Percentiles rank a stretch among this genome's conserved stretches.
Evolutionary conservation across 805 yeast genomes (phyloP).

Genomic region (Hyphopichia homilentoma): DNA sequence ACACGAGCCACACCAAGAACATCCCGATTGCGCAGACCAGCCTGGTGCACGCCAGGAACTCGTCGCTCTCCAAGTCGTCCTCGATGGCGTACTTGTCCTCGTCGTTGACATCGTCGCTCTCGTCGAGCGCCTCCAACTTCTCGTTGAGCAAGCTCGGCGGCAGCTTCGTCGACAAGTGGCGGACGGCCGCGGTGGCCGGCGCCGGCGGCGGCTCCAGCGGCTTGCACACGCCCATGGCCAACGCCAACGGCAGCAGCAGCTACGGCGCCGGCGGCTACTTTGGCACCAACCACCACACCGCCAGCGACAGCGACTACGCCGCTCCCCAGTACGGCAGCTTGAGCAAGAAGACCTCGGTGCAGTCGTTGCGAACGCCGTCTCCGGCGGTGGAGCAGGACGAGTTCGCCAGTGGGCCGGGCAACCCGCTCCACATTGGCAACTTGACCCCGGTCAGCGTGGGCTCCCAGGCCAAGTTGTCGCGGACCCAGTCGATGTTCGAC

Average conservation of each 20-base stretch:
- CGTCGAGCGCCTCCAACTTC: conserved; percentile 36
- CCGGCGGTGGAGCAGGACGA: conserved; percentile 35
- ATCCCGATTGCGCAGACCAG: conserved; percentile 18
- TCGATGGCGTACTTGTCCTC: conserved; percentile 40
- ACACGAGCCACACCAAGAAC: too few species aligned
- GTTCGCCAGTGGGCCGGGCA: background rate
- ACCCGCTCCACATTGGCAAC: conserved; percentile 1
- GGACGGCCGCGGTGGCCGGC: conserved; percentile 18
- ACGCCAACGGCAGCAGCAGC: background rate
- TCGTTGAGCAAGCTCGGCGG: conserved; percentile 39
- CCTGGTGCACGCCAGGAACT: conserved; percentile 9
- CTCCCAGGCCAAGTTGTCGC: conserved; percentile 18
- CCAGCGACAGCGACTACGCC: conserved; percentile 10
- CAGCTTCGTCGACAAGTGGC: conserved; percentile 45
- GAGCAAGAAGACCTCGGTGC: conserved; percentile 22
- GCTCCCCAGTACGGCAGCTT: conserved; percentile 11
- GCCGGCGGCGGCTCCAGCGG: conserved; percentile 13
- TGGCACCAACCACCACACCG: conserved; percentile 1
- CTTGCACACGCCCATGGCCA: conserved; percentile 12
- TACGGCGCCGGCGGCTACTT: conserved; percentile 2
- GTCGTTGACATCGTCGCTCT: conserved; percentile 34
- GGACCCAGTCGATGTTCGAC: conserved; percentile 36
- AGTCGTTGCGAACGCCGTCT: conserved; percentile 32
- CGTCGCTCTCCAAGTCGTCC: conserved; percentile 36
- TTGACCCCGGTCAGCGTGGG: conserved; percentile 1